Evolutionary conservation across 768 basidiomycete genomes (phyloP), one percentile per base, ranked within the genome.

Genomic region (Rhodocollybia butyracea): DNA sequence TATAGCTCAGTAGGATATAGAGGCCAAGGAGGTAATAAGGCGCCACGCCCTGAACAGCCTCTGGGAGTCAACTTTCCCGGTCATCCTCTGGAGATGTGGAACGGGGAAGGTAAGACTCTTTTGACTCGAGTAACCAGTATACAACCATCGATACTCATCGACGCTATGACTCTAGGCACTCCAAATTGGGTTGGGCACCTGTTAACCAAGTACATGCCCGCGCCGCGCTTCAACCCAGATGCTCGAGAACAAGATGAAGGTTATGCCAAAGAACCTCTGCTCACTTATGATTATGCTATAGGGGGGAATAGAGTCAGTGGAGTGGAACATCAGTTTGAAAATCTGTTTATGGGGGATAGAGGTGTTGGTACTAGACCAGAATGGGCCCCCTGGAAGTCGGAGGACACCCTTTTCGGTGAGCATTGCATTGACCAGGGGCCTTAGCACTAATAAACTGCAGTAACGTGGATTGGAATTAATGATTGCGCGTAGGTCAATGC

Each of bases 381-480:
- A 2, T 71, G 73, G 68, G 69, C 72, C 17, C 57, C 65, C 22
- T 84, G 81, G 82, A 66, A 66, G 19, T 58, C 69, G 3, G 60
- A 69, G 2, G 69, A 74, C 53, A 70, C 80, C 2, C 64, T 84
- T 1, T 84, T 84, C 57, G 66, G 82, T 82, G 59, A 64, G 74
- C 56, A 12, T 29, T 43, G 3, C 12, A 26, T 52, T 12, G 31
- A 27, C n/a, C 21, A n/a, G n/a, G 29, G 24, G n/a, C 45, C n/a
- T 17, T 32, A 47, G 26, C 53, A 39, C 27, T 30, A 15, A 26
- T 34, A 32, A 12, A 34, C 21, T 31, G 26, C 45, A 86, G 84
- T 83, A 5, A 83, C 80, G 2, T 86, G 83, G 82, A 71, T 85
- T 46, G 85, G 86, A 3, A 86, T 86, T 55, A 88, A 88, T 56